Base-by-base conservation (phyloP, 768 basidiomycete species). In the Suillus luteus region DNA sequence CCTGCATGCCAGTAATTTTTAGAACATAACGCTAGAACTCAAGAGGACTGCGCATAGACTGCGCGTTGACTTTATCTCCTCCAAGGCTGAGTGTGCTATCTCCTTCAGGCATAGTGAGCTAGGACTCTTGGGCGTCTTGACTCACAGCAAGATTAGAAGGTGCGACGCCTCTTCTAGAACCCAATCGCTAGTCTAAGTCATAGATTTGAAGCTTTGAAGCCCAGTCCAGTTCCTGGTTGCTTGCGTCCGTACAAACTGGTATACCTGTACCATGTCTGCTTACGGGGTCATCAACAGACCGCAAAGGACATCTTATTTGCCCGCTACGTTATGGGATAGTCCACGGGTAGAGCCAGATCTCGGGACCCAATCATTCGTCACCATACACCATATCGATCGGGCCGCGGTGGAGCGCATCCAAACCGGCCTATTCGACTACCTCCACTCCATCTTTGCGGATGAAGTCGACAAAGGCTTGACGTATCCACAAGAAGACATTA, bases 401-500 rank as follows among this genome's bases (percentile, higher is more conserved):
- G 64, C 70, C 24, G 61, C 61, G 17, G 73, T 78, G 12, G 24
- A 60, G 17, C 72, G 68, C 48, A 63, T 64, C 31, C 66, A 80
- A 24, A 71, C 80, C 3, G 88, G 85, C 31, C 76, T 94, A 44
- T 70, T 91, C 61, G 81, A 86, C 24, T 83, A 88, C 69, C 82
- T 93, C 19, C 82, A 82, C 66, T 44, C 64, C 38, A 78, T 86
- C 31, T 96, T 96, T 74, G 83, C 85, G n/a, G 79, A 81, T 60
- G 92, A 91, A 68, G 80, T 96, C 14, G 88, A 87, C 62, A 84
- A 84, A 54, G 95, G 95, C 1, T 70, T 79, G 66, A 93, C 95
- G 9, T 96, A 96, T 75, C 94, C 95, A 0, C 95, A 96, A 75
- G 91, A 94, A 75, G 83, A 82, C 46, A 77, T 82, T 19, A 78